Evolutionary conservation across 2,329 filamentous ascomycete genomes (phyloP).

Genomic region (Ophiostoma ips): DNA sequence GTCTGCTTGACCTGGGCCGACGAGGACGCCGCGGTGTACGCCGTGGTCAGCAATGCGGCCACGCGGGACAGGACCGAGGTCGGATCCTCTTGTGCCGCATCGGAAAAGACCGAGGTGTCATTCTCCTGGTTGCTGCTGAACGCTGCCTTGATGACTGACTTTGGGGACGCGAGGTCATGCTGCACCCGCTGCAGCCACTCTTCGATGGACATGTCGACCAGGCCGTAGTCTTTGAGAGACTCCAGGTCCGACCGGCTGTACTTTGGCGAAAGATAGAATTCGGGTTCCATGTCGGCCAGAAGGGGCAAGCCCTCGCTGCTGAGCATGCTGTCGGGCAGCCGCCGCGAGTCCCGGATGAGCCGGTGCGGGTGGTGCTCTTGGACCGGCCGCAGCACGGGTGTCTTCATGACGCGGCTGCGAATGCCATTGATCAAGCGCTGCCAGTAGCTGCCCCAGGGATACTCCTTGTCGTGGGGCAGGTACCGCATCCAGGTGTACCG

Average conservation of each 20-base stretch:
- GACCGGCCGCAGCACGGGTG: background rate
- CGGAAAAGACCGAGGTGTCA: background rate
- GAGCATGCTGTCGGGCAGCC: background rate
- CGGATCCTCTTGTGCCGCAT: too few relatives aligned
- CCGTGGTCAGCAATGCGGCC: background rate
- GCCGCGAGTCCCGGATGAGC: background rate
- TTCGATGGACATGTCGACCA: background rate
- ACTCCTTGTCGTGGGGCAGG: background rate
- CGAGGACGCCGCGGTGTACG: background rate
- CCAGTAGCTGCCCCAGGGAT: constrained; percentile 2
- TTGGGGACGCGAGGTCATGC: background rate
- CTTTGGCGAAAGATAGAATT: background rate
- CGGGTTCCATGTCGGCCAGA: background rate
- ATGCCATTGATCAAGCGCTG: background rate
- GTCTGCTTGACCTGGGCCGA: background rate
- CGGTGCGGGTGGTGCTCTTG: background rate
- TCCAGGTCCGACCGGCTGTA: background rate
- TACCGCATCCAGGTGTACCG: constrained; percentile 32
- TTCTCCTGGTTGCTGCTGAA: background rate
- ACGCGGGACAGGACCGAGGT: background rate
- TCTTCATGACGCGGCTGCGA: background rate
- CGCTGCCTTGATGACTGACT: background rate
- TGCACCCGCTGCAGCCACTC: background rate
- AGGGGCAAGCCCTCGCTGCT: background rate
- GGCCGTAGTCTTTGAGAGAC: background rate